phyloP scores from a whole-genome alignment of 148 eudicot genomes.

The Nyssa sinensis region DNA sequence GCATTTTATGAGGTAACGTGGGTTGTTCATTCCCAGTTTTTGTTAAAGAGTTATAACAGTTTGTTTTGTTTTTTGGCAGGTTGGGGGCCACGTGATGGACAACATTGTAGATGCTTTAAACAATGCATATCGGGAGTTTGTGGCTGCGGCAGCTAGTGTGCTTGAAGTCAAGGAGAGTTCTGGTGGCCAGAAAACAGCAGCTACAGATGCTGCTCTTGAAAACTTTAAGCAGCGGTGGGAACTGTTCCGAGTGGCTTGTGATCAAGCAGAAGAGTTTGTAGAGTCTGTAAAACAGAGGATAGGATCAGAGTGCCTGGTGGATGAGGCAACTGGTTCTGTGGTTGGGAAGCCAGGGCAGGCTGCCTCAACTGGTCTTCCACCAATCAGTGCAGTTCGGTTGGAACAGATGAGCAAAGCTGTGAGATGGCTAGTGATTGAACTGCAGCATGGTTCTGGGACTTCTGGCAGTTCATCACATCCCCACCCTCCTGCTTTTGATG shows the following conservation, averaged over 20 bases:
- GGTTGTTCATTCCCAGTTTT: not conserved
- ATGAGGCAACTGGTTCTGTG: constrained; percentile 81
- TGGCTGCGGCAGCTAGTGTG: constrained; percentile 59
- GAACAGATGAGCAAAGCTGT: constrained; percentile 99
- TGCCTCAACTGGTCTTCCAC: constrained; percentile 57
- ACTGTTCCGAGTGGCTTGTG: constrained; percentile 80
- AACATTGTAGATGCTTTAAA: constrained; percentile 43
- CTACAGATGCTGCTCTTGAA: constrained; percentile 75
- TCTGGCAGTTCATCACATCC: constrained; percentile 40
- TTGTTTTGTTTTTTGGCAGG: constrained; percentile 13
- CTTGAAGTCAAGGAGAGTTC: constrained; percentile 67
- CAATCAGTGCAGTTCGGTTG: constrained; percentile 88
- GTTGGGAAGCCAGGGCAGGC: constrained; percentile 57
- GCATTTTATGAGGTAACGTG: not conserved
- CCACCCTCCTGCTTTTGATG: constrained; percentile 64
- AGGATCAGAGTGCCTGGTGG: constrained; percentile 92
- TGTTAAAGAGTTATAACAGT: no score
- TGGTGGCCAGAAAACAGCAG: constrained; percentile 57
- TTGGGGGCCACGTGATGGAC: constrained; percentile 32
- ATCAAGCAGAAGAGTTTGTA: constrained; percentile 93
- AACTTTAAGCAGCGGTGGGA: constrained; percentile 85
- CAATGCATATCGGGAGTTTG: constrained; percentile 46
- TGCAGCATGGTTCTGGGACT: constrained; percentile 78
- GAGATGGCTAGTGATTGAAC: constrained; percentile 85
- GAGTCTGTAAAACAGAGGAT: constrained; percentile 91